phyloP scores from a whole-genome alignment of 2,329 filamentous ascomycete species.

The Ceratocystis lukuohia region DNA sequence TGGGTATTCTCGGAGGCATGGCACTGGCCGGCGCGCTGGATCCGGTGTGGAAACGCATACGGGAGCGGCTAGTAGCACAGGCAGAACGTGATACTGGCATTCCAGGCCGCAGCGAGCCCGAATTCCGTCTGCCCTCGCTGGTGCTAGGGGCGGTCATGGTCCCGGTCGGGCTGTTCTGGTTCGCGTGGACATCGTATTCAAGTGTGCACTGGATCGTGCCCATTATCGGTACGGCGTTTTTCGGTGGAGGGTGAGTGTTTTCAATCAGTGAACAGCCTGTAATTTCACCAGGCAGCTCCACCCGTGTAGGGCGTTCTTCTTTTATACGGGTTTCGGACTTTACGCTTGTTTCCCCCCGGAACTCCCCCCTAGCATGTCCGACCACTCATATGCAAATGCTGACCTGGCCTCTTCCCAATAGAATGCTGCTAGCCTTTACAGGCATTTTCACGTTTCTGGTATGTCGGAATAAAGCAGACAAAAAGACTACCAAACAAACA shows the following conservation, averaged over 20 bases:
- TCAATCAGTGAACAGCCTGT: background rate
- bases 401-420: slow-evolving; percentile 27
- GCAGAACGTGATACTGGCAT: slow-evolving; percentile 36
- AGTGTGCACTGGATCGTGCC: slow-evolving; percentile 64
- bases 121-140: slow-evolving; percentile 68
- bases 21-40: slow-evolving; percentile 46
- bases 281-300: no score
- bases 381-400: background rate
- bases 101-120: slow-evolving; percentile 57
- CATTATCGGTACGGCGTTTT: slow-evolving; percentile 58
- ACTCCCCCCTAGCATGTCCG: background rate
- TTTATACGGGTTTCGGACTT: slow-evolving; percentile 1
- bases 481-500: background rate
- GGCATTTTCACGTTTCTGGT: slow-evolving; percentile 84
- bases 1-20: slow-evolving; percentile 60
- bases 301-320: background rate
- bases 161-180: slow-evolving; percentile 72
- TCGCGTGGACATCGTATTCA: slow-evolving; percentile 71
- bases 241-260: slow-evolving; percentile 52
- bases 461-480: slow-evolving; percentile 11
- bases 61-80: slow-evolving; percentile 42
- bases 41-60: slow-evolving; percentile 52
- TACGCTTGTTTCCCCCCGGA: slow-evolving; percentile 4
- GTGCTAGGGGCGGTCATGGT: slow-evolving; percentile 65
- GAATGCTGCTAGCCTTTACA: slow-evolving; percentile 63